Evolutionary conservation across 495 filamentous ascomycete species (phyloP), one percentile per base, ranked within the genome.

Genomic region (Neurospora sublineolata): DNA sequence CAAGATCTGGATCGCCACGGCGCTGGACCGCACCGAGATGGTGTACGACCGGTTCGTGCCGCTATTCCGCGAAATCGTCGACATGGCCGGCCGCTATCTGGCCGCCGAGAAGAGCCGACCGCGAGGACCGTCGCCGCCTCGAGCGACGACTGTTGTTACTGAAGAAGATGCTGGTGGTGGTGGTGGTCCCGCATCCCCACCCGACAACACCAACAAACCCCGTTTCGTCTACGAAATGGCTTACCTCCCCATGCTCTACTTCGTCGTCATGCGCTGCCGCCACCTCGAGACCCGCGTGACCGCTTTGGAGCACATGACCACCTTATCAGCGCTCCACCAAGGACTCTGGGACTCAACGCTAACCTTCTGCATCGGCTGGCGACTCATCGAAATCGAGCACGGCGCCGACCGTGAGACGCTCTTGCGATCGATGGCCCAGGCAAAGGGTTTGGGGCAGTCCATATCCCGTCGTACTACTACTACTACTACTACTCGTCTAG

Each of bases 171-270:
- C 9, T 38, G 37, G 37, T 38, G 37, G 37, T 38, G 37, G 37
- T 38, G 4, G 20, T 27, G 46, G 20, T 30, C 20, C 46, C 11
- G 20, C 46, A 58, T 58, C 23, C 27, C 60, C 67, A 44, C 40
- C 23, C 52, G 11, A 7, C 23, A 60, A 30, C n/a, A 20, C n/a
- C 42, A 27, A 27, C 12, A 78, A 46, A 39, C 75, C 64, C 9
- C 72, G 74, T 64, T 85, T 85, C 74, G 77, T 79, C 42, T 84
- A 84, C 39, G 84, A 85, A 70, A 83, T 81, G 75, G 84, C 83
- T 33, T 76, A 82, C 18, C 74, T 80, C 23, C 80, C 82, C 0
- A 75, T 82, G 5, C 79, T 86, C 11, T 83, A 84, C 68, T 81
- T 83, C 67, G 80, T 83, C 8, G 77, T 79, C 9, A 75, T 84